Percentiles rank a stretch among this genome's conserved stretches.
phyloP scores from a whole-genome alignment of 106 monocot species.

The Xerophyta viscosa region DNA sequence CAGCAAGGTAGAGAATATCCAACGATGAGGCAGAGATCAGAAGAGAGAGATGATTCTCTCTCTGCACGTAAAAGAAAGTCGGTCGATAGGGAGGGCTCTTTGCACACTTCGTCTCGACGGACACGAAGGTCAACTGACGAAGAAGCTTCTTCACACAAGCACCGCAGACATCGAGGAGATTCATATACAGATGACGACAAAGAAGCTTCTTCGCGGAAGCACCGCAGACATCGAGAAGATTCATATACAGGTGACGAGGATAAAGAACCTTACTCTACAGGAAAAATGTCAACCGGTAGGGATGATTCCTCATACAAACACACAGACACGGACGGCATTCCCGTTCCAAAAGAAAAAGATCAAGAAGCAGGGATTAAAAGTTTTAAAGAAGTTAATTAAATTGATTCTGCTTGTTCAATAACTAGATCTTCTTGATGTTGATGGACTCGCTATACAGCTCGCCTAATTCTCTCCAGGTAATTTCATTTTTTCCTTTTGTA shows the following conservation, averaged over 20 bases:
- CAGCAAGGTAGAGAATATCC: conserved; percentile 18
- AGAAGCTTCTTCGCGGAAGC: conserved; percentile 1
- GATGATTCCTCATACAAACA: conserved; percentile 3
- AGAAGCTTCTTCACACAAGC: neutral
- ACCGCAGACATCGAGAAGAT: conserved; percentile 3
- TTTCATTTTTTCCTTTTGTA: too few relatives aligned
- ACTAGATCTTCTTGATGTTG: too few relatives aligned
- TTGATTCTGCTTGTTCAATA: too few relatives aligned
- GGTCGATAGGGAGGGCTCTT: conserved; percentile 1
- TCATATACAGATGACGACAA: neutral
- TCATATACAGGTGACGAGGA: neutral
- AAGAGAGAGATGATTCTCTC: conserved; percentile 12
- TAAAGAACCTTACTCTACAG: neutral
- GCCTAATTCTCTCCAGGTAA: too few relatives aligned
- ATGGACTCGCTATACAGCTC: too few relatives aligned
- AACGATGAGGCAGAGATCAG: conserved; percentile 12
- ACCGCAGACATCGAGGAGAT: conserved; percentile 3
- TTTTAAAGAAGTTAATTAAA: conserved; percentile 8
- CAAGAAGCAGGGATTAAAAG: conserved; percentile 13
- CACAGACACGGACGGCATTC: conserved; percentile 5
- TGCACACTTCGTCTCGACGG: neutral
- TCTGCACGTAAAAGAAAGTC: conserved; percentile 9
- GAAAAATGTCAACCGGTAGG: neutral
- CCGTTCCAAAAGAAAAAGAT: conserved; percentile 8
- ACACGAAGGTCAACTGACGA: neutral